Percentiles rank a stretch among this genome's conserved stretches.
Conservation (phyloP, 176 grass and related monocot species). For the Guadua angustifolia region DNA sequence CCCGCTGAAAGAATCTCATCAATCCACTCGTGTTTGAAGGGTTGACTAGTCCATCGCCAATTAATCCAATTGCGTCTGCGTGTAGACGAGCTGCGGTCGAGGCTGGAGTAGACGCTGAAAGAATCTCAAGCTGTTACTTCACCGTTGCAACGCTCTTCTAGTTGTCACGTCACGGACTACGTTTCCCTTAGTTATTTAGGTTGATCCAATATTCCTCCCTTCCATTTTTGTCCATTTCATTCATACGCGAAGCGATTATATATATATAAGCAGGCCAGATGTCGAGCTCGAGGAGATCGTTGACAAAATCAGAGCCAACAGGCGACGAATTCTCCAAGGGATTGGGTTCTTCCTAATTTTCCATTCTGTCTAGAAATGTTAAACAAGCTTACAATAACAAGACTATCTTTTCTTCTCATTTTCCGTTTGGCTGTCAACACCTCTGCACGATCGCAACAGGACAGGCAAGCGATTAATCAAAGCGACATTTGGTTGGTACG, state of each 20-base stretch:
- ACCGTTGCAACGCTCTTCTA: not conserved
- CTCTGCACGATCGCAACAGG: slow-evolving; percentile 9
- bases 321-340: not conserved
- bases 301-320: not conserved
- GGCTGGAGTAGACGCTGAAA: no score
- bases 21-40: no score
- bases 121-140: not conserved
- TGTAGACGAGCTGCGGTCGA: no score
- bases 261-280: not conserved
- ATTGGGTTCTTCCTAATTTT: not conserved
- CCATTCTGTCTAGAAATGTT: not conserved
- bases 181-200: not conserved
- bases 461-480: not conserved
- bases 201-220: not conserved
- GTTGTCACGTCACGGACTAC: not conserved
- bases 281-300: not conserved
- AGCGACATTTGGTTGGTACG: not conserved
- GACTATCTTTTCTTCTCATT: not conserved
- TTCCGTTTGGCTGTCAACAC: not conserved
- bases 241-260: not conserved
- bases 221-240: not conserved
- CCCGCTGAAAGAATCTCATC: no score
- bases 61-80: no score
- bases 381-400: not conserved
- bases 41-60: no score